phyloP scores from a whole-genome alignment of 2,329 filamentous ascomycete species.

The Claviceps sorghi region DNA sequence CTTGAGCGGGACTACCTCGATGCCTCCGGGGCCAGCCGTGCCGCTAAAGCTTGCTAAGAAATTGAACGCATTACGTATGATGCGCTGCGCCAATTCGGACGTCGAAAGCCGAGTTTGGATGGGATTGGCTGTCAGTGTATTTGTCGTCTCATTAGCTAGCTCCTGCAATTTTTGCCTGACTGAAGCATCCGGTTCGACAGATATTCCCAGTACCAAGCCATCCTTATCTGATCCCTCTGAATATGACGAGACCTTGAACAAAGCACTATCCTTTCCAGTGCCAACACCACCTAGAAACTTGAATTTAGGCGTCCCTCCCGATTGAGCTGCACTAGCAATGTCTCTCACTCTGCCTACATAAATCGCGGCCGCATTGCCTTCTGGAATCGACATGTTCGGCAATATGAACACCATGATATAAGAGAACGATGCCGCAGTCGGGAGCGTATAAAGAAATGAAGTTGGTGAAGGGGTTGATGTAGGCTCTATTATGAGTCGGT shows the following conservation, averaged over 20 bases:
- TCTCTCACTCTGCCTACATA: constrained; percentile 52
- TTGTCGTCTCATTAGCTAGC: constrained; percentile 25
- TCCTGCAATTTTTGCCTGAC: constrained; percentile 56
- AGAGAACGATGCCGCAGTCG: constrained; percentile 43
- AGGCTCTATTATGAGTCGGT: constrained; percentile 40
- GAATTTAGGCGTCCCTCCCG: constrained; percentile 44
- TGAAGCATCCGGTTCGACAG: constrained; percentile 59
- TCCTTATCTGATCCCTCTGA: constrained; percentile 13
- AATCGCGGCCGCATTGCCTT: constrained; percentile 70
- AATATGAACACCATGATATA: constrained; percentile 85
- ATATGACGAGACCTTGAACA: constrained; percentile 57
- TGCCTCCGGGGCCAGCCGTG: constrained; percentile 42
- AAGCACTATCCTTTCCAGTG: constrained; percentile 77
- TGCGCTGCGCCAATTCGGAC: constrained; percentile 71
- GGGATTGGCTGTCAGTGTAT: neutral
- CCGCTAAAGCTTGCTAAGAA: constrained; percentile 80
- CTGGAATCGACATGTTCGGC: constrained; percentile 59
- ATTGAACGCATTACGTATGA: constrained; percentile 96
- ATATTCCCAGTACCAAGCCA: constrained; percentile 65
- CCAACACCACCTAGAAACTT: constrained; percentile 80
- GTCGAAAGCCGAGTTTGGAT: constrained; percentile 39
- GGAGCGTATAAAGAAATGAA: constrained; percentile 41
- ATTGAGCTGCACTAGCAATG: constrained; percentile 23
- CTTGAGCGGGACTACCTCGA: constrained; percentile 84
- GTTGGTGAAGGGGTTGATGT: constrained; percentile 37